Conservation (phyloP, 2,329 filamentous ascomycete genomes). For the Penicillium sp. region DNA sequence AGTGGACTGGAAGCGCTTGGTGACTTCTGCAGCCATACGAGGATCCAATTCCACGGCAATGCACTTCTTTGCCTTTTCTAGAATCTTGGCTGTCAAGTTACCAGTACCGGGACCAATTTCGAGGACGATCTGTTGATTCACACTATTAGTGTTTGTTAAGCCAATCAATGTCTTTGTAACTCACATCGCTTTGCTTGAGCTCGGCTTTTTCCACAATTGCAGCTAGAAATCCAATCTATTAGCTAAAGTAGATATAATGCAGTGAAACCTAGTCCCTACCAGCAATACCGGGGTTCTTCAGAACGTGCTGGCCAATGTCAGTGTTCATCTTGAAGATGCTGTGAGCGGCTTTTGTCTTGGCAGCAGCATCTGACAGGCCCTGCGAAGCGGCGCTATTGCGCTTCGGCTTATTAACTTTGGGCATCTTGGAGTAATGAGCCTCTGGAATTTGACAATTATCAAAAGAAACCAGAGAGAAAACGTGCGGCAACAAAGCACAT, state of each 20-base stretch:
- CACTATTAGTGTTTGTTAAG: conserved; percentile 4
- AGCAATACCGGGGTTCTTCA: conserved; percentile 86
- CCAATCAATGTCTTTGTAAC: conserved; percentile 14
- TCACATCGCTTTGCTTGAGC: conserved; percentile 78
- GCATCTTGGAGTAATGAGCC: conserved; percentile 45
- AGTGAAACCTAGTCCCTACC: conserved; percentile 46
- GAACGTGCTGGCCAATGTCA: conserved; percentile 82
- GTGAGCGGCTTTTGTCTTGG: conserved; percentile 60
- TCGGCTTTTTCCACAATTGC: conserved; percentile 79
- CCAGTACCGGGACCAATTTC: conserved; percentile 91
- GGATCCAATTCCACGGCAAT: conserved; percentile 92
- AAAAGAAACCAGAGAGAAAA: conserved; percentile 4
- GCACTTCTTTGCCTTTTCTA: conserved; percentile 80
- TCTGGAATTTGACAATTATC: background rate
- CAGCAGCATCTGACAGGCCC: conserved; percentile 41
- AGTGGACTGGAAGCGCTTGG: conserved; percentile 87
- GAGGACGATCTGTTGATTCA: conserved; percentile 64
- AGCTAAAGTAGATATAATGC: background rate
- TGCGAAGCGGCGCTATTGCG: conserved; percentile 49
- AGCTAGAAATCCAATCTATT: background rate
- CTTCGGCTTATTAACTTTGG: conserved; percentile 55
- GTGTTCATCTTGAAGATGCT: conserved; percentile 98
- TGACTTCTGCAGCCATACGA: conserved; percentile 92
- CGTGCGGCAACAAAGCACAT: background rate
- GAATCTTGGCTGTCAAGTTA: conserved; percentile 83